These are phyloP conservation scores for Phaffia tasmanica DNA, from an alignment of 768 basidiomycete genomes.

Conservation along the genomic window DNA sequence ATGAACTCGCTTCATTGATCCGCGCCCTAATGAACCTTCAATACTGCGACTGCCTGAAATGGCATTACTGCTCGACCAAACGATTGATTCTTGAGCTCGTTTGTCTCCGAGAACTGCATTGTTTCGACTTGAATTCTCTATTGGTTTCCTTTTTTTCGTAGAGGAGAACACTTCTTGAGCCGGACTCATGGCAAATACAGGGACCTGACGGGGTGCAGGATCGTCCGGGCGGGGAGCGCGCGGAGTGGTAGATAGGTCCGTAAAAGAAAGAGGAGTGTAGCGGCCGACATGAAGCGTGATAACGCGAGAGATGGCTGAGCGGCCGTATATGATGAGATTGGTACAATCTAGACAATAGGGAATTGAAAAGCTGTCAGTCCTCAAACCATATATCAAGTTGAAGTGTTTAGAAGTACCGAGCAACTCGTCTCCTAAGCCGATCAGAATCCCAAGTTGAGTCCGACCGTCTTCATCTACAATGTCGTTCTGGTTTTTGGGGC, in stretches of 20 bases:
- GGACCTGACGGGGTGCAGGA: conserved; percentile 11
- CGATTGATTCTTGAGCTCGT: too few relatives aligned
- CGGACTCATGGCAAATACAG: neutral
- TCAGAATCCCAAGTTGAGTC: neutral
- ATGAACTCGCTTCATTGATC: neutral
- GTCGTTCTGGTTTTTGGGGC: neutral
- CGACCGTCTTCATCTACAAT: neutral
- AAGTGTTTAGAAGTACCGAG: neutral
- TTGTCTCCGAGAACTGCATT: neutral
- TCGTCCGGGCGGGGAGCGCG: neutral
- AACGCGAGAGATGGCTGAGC: neutral
- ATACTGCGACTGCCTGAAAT: neutral
- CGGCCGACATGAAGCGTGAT: neutral
- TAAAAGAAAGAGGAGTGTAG: neutral
- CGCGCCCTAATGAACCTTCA: neutral
- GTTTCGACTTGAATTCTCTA: neutral
- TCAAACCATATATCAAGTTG: neutral
- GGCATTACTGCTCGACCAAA: neutral
- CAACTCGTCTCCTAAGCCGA: conserved; percentile 1
- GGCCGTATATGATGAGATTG: conserved; percentile 10
- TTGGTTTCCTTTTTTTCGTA: neutral
- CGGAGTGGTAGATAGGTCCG: conserved; percentile 4
- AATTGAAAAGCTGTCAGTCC: neutral
- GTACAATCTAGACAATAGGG: neutral
- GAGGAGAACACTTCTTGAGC: neutral